Evolutionary conservation across 1,139 yeast genomes (phyloP), one percentile per base, ranked within the genome.

Genomic region (Diutina rugosa): DNA sequence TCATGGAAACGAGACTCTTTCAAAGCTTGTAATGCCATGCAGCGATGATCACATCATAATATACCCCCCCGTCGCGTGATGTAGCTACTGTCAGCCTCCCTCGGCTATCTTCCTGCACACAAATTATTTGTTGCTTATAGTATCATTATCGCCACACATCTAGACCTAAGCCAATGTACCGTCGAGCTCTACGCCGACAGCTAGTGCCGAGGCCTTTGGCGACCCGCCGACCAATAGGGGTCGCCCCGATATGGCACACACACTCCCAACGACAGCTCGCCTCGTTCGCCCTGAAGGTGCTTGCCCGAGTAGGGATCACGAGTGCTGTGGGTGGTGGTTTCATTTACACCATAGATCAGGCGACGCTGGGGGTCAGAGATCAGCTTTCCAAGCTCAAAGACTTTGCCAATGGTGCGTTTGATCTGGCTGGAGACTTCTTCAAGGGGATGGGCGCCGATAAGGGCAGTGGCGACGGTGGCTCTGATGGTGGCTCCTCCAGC

Each of bases 401-500:
- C 35, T 47, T 47, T 47, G 51, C 51, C 21, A 26, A 30, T 47
- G 51, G 51, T 4, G 51, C 51, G 18, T 14, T 47, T 12, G 51
- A 47, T 29, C 51, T 47, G 51, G 51, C 51, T 4, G 51, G 51
- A 8, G 53, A 49, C 30, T 63, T 63, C 18, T 67, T 61, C 46
- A 72, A 65, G 46, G 61, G 53, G 5, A 49, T n/a, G 53, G 44
- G 53, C 10, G 53, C 9, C n/a, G 53, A 32, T 32, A 44, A 44
- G 16, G 16, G 38, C 10, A 10, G 30, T 29, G 18, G 38, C 6
- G n/a, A 26, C 7, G 51, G 51, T 29, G 51, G 48, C 6, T 6
- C 8, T 6, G 63, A 62, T 14, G 64, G 66, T 7, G 64, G 63
- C 6, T 62, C 62, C 8, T 58, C 61, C 26, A 41, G 55, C 47